Evolutionary conservation across 441 rosid species (phyloP).

Genomic region (Iberis amara): DNA sequence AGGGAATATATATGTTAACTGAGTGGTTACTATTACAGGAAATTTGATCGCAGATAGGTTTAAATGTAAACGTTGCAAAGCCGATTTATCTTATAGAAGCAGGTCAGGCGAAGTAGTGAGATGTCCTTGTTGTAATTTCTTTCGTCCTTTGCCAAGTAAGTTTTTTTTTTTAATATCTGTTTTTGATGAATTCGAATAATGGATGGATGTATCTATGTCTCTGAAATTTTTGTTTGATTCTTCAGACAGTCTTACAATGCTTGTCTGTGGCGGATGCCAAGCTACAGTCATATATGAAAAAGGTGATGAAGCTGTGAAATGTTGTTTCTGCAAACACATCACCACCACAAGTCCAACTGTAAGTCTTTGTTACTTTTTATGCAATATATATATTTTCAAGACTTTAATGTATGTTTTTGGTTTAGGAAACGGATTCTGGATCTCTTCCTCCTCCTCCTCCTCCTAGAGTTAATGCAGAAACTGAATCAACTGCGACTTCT

Average conservation of each 20-base stretch:
- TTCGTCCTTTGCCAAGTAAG: slow-evolving; percentile 13
- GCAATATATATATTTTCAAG: background rate
- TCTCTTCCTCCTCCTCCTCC: slow-evolving; percentile 2
- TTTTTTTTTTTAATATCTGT: no score
- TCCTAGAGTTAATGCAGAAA: slow-evolving; percentile 1
- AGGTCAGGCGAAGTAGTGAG: background rate
- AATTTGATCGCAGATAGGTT: background rate
- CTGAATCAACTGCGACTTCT: slow-evolving; percentile 26
- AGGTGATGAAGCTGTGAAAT: slow-evolving; percentile 23
- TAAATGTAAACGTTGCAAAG: slow-evolving; percentile 20
- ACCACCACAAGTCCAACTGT: slow-evolving; percentile 13
- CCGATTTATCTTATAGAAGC: background rate
- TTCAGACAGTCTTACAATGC: slow-evolving; percentile 6
- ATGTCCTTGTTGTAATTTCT: slow-evolving; percentile 10
- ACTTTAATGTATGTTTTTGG: background rate
- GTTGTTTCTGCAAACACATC: slow-evolving; percentile 25
- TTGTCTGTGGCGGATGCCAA: slow-evolving; percentile 25
- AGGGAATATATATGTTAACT: no score
- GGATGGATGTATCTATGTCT: no score
- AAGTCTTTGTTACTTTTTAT: background rate
- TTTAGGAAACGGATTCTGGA: slow-evolving; percentile 3
- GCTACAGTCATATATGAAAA: slow-evolving; percentile 5
- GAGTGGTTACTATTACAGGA: slow-evolving; percentile 22
- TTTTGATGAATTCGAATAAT: no score
- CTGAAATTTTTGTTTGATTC: background rate